A percentile compares a stretch with the other conserved stretches of the same genome.
phyloP scores from a whole-genome alignment of 2,329 filamentous ascomycete species.

The Aspergillus sp. region DNA sequence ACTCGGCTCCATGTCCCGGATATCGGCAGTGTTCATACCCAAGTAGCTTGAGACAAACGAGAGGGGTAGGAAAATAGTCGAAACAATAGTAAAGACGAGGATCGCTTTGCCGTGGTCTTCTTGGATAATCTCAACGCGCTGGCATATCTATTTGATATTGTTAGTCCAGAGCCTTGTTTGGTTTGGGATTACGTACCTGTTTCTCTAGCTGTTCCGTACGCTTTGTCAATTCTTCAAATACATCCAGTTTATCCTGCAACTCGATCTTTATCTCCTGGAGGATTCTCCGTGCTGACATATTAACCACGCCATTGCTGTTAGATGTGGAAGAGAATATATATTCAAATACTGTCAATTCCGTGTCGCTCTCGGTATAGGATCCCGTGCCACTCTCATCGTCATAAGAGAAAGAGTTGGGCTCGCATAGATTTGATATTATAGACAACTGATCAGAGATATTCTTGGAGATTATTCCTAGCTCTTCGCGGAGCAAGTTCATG shows the following conservation, averaged over 20 bases:
- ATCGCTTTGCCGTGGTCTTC: slow-evolving; percentile 23
- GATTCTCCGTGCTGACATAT: background rate
- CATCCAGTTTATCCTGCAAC: background rate
- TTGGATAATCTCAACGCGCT: slow-evolving; percentile 12
- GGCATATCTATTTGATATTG: background rate
- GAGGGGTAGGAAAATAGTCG: slow-evolving; percentile 25
- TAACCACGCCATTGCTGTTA: background rate
- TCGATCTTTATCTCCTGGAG: background rate
- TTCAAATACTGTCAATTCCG: background rate
- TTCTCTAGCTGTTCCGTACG: slow-evolving; percentile 1
- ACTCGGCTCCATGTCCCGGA: slow-evolving; percentile 12
- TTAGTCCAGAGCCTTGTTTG: too few relatives aligned
- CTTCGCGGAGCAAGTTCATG: slow-evolving; percentile 4
- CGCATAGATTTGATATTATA: background rate
- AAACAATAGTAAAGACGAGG: slow-evolving; percentile 26
- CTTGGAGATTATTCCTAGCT: slow-evolving; percentile 1
- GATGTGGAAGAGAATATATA: background rate
- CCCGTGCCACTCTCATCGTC: background rate
- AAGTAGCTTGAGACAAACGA: slow-evolving; percentile 26
- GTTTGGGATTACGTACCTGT: background rate
- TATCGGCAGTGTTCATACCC: slow-evolving; percentile 25
- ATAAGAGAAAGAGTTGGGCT: background rate
- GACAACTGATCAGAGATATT: background rate
- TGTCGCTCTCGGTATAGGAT: background rate
- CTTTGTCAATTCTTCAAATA: background rate